These are phyloP conservation scores for Kodamaea hsintzibuensis DNA, from an alignment of 805 yeast species.

Conservation along the genomic window DNA sequence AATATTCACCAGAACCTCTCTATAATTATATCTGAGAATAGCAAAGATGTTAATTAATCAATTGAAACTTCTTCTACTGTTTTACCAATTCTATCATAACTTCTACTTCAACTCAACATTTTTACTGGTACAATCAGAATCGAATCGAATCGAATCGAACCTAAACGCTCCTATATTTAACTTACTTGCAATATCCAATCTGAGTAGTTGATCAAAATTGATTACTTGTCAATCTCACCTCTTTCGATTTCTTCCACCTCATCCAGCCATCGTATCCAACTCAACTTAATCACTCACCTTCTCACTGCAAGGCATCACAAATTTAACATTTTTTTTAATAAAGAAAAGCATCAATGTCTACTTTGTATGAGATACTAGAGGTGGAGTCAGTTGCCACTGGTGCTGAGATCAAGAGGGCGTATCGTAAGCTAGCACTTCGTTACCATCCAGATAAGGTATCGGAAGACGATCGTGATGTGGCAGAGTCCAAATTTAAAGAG, in stretches of 20 bases:
- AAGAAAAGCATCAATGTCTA: background rate
- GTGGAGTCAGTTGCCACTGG: conserved; percentile 64
- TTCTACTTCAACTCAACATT: too few species aligned
- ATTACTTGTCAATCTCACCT: too few species aligned
- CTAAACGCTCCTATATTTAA: background rate
- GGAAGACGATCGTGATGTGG: conserved; percentile 60
- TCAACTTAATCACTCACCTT: background rate
- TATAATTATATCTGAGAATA: too few species aligned
- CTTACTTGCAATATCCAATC: too few species aligned
- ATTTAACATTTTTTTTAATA: background rate
- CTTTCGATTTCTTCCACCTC: conserved; percentile 3
- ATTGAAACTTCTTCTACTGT: too few species aligned
- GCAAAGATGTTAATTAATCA: too few species aligned
- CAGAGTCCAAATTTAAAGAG: conserved; percentile 81
- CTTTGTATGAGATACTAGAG: conserved; percentile 67
- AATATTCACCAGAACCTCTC: too few species aligned
- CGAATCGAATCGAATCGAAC: background rate
- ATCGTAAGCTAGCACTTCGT: conserved; percentile 75
- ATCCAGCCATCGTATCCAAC: background rate
- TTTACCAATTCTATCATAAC: too few species aligned
- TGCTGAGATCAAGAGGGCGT: conserved; percentile 79
- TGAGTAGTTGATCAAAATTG: too few species aligned
- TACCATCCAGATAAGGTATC: conserved; percentile 89
- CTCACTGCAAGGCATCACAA: background rate
- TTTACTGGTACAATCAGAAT: too few species aligned